Base-by-base conservation (phyloP, 352 stramenopile species). In the Phytophthora citrophthora region DNA sequence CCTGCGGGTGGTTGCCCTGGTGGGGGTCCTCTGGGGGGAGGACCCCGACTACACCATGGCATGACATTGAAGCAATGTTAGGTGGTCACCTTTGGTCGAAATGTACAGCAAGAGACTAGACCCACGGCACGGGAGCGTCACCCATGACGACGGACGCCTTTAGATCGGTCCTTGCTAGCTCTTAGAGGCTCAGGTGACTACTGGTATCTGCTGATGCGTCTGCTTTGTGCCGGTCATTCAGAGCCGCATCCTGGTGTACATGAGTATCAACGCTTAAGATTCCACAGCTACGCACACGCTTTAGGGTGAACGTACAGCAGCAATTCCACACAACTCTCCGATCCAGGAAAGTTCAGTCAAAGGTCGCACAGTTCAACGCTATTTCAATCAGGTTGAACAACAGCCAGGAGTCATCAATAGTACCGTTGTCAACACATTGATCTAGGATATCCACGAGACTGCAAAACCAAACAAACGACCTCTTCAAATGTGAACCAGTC, bases 1-100 rank as follows among this genome's bases (percentile, higher is more conserved):
- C 65, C 70, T 39, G 74, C 70, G 13, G 80, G 76, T 34, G 80
- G 77, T 20, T 77, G 76, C 1, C 74, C 76, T 4, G 73, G 70
- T 11, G 75, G 73, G 6, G 71, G 76, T 4, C 76, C 79, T 15
- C 74, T 71, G 3, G 76, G 73, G 8, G 72, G 69, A 29, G 46
- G 68, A 1, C 64, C 61, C 44, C 75, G 59, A 62, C 56, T 68
- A 45, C 32, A 57, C 41, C 48, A 74, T 38, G 16, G 32, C 27
- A 58, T 27, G 29, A 3, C 10, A 34, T 34, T 3, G 9, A 34
- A 13, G 9, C 13, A n/a, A 13, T 10, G 38, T 20, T 47, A 16
- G 34, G 13, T 7, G 8, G 2, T 29, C 26, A 29, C 6, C n/a
- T 29, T 11, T 27, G 23, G 24, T 20, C 43, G 46, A 40, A 31